phyloP scores from a whole-genome alignment of 805 yeast species.

The Metschnikowia anglica region DNA sequence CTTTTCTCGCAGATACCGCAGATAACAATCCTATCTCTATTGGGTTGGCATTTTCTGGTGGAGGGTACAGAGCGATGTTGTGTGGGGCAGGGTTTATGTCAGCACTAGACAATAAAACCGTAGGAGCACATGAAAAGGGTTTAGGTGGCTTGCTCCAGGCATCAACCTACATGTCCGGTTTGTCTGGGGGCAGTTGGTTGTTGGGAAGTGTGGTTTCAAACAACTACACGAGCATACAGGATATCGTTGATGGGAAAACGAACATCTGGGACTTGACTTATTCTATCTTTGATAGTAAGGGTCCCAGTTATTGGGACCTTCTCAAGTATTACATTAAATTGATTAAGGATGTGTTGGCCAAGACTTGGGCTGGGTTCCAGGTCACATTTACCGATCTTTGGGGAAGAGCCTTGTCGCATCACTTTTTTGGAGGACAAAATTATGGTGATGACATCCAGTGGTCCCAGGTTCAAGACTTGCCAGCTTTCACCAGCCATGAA shows the following conservation, averaged over 20 bases:
- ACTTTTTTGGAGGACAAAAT: conserved; percentile 31
- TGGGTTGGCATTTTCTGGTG: conserved; percentile 15
- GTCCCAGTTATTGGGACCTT: conserved; percentile 26
- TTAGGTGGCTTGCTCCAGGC: conserved; percentile 16
- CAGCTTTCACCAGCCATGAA: conserved; percentile 25
- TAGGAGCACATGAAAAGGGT: conserved; percentile 10
- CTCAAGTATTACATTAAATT: conserved; percentile 23
- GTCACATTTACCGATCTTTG: conserved; percentile 38
- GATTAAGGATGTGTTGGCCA: conserved; percentile 26
- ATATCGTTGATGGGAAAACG: conserved; percentile 24
- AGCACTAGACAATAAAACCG: conserved; percentile 12
- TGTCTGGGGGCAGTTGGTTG: conserved; percentile 15
- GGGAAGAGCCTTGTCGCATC: conserved; percentile 40
- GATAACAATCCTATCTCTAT: conserved; percentile 4
- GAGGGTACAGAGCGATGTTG: conserved; percentile 15
- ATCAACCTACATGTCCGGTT: conserved; percentile 11
- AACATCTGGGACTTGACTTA: conserved; percentile 34
- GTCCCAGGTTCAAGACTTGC: conserved; percentile 21
- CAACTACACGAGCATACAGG: conserved; percentile 52
- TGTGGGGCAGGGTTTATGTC: conserved; percentile 13
- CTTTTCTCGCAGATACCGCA: conserved; percentile 4
- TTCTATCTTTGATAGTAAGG: conserved; percentile 34
- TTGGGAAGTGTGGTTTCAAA: conserved; percentile 50
- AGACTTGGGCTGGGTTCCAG: conserved; percentile 34
- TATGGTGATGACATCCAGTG: conserved; percentile 20